Conservation (phyloP, 345 rosid species). For the Euphorbia peplus region DNA sequence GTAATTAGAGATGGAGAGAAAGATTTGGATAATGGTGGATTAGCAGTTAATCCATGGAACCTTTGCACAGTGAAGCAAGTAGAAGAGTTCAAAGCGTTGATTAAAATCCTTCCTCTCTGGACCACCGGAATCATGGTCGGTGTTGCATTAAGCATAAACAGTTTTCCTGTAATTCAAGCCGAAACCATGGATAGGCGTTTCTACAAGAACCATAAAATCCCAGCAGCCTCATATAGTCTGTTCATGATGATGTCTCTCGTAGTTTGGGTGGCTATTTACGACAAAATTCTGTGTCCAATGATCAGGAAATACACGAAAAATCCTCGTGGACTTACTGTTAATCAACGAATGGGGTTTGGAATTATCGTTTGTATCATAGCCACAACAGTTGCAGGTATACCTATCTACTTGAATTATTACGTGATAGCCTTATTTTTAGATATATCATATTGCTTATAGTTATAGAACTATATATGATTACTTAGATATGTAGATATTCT, state of each 20-base stretch:
- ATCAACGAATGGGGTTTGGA: conserved; percentile 50
- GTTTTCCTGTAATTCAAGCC: conserved; percentile 47
- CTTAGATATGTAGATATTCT: no score
- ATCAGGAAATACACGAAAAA: conserved; percentile 27
- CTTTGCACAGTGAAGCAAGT: conserved; percentile 54
- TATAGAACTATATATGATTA: no score
- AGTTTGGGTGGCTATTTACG: conserved; percentile 46
- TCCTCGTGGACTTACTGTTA: conserved; percentile 31
- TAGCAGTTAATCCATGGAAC: conserved; percentile 33
- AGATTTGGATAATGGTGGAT: conserved; percentile 36
- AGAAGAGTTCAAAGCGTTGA: conserved; percentile 52
- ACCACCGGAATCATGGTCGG: conserved; percentile 41
- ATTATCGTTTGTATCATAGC: conserved; percentile 28
- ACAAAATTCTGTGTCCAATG: conserved; percentile 34
- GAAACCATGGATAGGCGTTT: conserved; percentile 42
- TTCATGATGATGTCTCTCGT: conserved; percentile 36
- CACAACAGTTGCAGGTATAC: conserved; percentile 34
- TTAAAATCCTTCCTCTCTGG: conserved; percentile 55
- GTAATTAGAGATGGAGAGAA: conserved; percentile 31
- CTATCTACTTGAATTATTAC: background rate
- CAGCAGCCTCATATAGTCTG: conserved; percentile 38
- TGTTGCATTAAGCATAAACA: conserved; percentile 38
- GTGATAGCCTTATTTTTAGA: background rate
- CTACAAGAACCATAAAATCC: conserved; percentile 24
- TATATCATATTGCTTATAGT: no score